Conservation (phyloP, 2,329 filamentous ascomycete species). For the Tympanopsis confertula region DNA sequence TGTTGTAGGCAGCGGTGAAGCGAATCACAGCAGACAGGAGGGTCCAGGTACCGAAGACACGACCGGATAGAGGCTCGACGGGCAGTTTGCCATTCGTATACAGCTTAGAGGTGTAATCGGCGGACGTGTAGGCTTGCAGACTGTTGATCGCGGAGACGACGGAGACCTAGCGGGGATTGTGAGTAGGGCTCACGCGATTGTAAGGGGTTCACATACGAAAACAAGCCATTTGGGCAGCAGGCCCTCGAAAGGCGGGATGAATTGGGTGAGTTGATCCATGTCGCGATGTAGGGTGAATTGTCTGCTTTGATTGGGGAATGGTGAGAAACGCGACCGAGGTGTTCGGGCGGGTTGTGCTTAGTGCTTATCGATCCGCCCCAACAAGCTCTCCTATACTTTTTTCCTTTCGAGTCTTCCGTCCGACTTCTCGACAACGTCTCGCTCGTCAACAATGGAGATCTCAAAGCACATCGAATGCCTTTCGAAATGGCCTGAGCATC, state of each 20-base stretch:
- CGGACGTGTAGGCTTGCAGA: slow-evolving; percentile 51
- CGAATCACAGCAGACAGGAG: slow-evolving; percentile 46
- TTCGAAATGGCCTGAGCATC: slow-evolving; percentile 18
- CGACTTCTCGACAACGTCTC: slow-evolving; percentile 1
- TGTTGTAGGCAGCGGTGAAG: slow-evolving; percentile 53
- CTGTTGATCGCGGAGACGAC: slow-evolving; percentile 52
- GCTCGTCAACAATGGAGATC: slow-evolving; percentile 15
- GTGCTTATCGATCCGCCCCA: neutral
- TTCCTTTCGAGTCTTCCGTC: neutral
- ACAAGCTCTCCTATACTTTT: neutral
- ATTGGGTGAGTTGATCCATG: too few relatives aligned
- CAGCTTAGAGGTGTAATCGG: slow-evolving; percentile 47
- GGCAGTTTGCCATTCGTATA: slow-evolving; percentile 30
- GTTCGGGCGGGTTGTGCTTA: neutral
- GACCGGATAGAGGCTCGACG: slow-evolving; percentile 42
- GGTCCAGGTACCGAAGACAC: slow-evolving; percentile 59
- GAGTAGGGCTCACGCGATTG: neutral
- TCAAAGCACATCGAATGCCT: slow-evolving; percentile 16
- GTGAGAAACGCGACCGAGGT: neutral
- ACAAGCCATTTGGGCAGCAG: slow-evolving; percentile 1
- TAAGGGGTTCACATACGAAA: neutral
- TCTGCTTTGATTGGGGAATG: too few relatives aligned
- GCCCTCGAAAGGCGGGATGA: slow-evolving; percentile 1
- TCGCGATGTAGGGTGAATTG: too few relatives aligned
- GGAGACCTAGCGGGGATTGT: slow-evolving; percentile 38